Base-by-base conservation (phyloP, 148 eudicot genomes). In the Beta vulgaris region DNA sequence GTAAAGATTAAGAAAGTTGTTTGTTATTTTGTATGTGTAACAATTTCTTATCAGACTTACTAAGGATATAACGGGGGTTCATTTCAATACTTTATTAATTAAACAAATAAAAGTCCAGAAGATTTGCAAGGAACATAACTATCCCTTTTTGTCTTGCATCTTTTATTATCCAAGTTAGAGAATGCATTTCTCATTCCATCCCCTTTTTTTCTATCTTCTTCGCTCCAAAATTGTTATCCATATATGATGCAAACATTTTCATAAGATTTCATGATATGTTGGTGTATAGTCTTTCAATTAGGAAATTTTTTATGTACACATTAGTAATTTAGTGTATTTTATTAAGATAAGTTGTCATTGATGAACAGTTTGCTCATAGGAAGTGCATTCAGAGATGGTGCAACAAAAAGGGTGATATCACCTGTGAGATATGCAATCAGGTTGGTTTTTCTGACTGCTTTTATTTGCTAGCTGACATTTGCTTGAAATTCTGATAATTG, bases 381-480 rank as follows among this genome's bases (percentile, higher is more conserved):
- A 89, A 85, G 63, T 91, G 97, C 78, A 88, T 91, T 70, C 97
- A 91, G 80, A 81, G 80, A 84, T 91, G 93, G 97, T 91, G 97
- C 90, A 89, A 91, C 79, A 88, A 89, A 73, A 91, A 89, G 61
- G 97, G 97, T 11, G 90, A 89, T 72, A 89, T 85, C 65, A 89
- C 89, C 62, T 91, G 97, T 37, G 97, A 91, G 82, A 91, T 91
- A 35, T 91, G 97, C 87, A 82, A 75, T 82, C 90, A 91, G 97
- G 97, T 91, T 59, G 32, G 84, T 21, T 9, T n/a, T 72, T 28
- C n/a, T 46, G 53, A 48, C 54, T 25, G 11, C 46, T 34, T 55
- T 82, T 69, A 12, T 35, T 63, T 65, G 3, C 26, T 42, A 28
- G 8, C 25, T 21, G 19, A 40, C 61, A 46, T 61, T 36, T 32